Conservation (phyloP, 768 basidiomycete species). For the Tylopilus vinaceipallidus region DNA sequence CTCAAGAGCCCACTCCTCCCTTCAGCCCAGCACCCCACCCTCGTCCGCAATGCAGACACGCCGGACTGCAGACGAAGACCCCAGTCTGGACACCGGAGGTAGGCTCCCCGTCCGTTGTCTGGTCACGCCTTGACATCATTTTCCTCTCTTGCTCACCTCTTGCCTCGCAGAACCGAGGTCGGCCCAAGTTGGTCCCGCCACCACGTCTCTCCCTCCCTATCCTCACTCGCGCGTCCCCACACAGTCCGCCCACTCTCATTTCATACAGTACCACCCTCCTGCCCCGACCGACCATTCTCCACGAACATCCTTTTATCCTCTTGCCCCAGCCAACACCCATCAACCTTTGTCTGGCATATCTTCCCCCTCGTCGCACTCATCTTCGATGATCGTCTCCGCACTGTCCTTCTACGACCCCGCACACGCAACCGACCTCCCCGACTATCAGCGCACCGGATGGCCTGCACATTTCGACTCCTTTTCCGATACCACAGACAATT, state of each 20-base stretch:
- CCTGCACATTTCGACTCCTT: slow-evolving; percentile 15
- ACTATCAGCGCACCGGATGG: slow-evolving; percentile 43
- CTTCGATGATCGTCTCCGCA: slow-evolving; percentile 52
- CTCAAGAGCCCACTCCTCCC: not conserved
- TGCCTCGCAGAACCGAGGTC: slow-evolving; percentile 9
- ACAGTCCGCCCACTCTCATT: not conserved
- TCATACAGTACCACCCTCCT: not conserved
- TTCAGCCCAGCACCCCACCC: not conserved
- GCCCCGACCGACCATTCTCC: not conserved
- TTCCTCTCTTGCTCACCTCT: slow-evolving; percentile 13
- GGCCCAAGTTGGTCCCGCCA: not conserved
- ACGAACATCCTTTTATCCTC: slow-evolving; percentile 1
- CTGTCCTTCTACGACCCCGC: slow-evolving; percentile 55
- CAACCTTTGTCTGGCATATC: not conserved
- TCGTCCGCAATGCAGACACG: slow-evolving; percentile 24
- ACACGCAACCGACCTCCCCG: slow-evolving; percentile 30
- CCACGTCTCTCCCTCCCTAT: not conserved
- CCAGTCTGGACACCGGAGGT: slow-evolving; percentile 27
- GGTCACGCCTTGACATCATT: slow-evolving; percentile 8
- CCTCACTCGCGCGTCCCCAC: not conserved
- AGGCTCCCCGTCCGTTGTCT: slow-evolving; percentile 17
- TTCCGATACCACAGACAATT: not conserved
- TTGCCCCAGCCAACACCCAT: not conserved
- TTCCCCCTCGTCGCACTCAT: slow-evolving; percentile 1
- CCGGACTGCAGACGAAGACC: slow-evolving; percentile 21